Conservation (phyloP, 768 basidiomycete species). For the Lactarius sanguifluus region DNA sequence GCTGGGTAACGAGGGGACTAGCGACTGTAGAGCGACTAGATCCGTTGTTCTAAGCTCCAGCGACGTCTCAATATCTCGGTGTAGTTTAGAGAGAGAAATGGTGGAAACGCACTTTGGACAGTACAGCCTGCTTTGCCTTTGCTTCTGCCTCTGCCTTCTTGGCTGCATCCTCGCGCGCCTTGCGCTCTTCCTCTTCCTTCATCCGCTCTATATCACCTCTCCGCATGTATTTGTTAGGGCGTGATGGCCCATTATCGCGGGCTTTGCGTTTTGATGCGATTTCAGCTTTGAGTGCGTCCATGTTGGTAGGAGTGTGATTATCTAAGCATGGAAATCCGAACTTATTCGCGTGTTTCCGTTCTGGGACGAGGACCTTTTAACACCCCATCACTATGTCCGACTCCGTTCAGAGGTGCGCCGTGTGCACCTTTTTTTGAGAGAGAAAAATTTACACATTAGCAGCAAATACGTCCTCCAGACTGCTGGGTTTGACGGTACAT, state of each 20-base stretch:
- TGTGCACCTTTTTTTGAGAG: slow-evolving; percentile 21
- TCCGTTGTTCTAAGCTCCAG: slow-evolving; percentile 28
- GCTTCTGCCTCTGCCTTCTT: slow-evolving; percentile 24
- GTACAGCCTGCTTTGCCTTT: slow-evolving; percentile 22
- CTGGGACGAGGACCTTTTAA: slow-evolving; percentile 35
- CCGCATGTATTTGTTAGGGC: slow-evolving; percentile 85
- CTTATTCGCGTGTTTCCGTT: slow-evolving; percentile 25
- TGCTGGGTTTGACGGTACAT: slow-evolving; percentile 87
- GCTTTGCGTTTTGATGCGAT: slow-evolving; percentile 86
- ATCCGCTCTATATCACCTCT: slow-evolving; percentile 70
- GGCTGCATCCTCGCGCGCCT: slow-evolving; percentile 26
- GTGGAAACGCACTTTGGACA: slow-evolving; percentile 37
- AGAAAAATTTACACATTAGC: slow-evolving; percentile 23
- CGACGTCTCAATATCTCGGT: slow-evolving; percentile 22
- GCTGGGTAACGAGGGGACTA: slow-evolving; percentile 33
- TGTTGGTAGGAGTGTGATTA: slow-evolving; percentile 35
- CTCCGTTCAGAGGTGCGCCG: slow-evolving; percentile 51
- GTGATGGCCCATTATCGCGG: slow-evolving; percentile 50
- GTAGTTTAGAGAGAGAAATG: slow-evolving; percentile 14
- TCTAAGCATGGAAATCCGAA: slow-evolving; percentile 18
- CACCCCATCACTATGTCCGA: slow-evolving; percentile 55
- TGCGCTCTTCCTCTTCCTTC: slow-evolving; percentile 30
- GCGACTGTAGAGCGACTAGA: slow-evolving; percentile 20
- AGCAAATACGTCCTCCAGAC: slow-evolving; percentile 93
- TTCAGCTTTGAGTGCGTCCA: slow-evolving; percentile 92